Percentiles rank a stretch among this genome's conserved stretches.
phyloP scores from a whole-genome alignment of 345 rosid genomes.

The Passiflora organensis region DNA sequence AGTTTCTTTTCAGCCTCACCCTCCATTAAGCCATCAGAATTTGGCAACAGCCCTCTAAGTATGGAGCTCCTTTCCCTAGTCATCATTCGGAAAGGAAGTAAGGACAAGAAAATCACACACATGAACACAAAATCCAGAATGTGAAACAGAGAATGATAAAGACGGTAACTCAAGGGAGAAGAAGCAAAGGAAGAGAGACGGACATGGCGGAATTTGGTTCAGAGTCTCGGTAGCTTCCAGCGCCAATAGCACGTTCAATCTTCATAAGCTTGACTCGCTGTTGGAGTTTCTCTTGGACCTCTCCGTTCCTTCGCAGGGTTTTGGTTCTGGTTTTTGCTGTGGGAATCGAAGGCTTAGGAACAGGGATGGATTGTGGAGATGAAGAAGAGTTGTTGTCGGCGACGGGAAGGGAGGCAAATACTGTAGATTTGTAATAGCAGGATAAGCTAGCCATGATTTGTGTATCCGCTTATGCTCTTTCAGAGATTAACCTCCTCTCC shows the following conservation, averaged over 20 bases:
- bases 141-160: not conserved
- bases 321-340: not conserved
- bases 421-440: not conserved
- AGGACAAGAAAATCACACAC: too few species aligned
- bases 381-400: constrained; percentile 1
- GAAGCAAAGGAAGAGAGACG: not conserved
- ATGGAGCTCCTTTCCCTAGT: constrained; percentile 41
- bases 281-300: not conserved
- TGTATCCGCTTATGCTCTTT: not conserved
- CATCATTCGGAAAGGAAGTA: too few species aligned
- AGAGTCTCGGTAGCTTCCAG: constrained; percentile 68
- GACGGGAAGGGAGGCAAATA: constrained; percentile 1
- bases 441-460: constrained; percentile 17
- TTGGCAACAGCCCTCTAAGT: constrained; percentile 44
- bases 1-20: constrained; percentile 57
- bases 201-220: constrained; percentile 18
- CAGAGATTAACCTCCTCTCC: too few species aligned
- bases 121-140: too few species aligned
- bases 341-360: constrained; percentile 5
- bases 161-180: too few species aligned
- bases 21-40: constrained; percentile 40
- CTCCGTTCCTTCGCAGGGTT: not conserved
- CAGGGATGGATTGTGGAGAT: constrained; percentile 4
- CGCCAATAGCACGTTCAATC: constrained; percentile 76
- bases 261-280: constrained; percentile 41